A percentile compares a stretch with the other conserved stretches of the same genome.
phyloP scores from a whole-genome alignment of 768 basidiomycete species.

The Leccinum rimulosum region DNA sequence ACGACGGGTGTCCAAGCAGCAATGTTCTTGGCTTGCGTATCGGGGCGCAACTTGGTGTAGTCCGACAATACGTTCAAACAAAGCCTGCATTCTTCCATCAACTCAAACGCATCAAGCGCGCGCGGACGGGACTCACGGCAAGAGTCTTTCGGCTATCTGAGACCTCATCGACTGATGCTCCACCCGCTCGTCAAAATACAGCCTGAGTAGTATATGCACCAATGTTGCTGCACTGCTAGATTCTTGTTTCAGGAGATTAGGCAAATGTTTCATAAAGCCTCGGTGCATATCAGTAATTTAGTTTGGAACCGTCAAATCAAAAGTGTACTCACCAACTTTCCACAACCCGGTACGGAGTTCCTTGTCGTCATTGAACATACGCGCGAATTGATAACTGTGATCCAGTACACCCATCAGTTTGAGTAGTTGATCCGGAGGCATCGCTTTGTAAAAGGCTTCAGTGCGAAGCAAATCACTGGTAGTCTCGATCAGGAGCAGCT shows the following conservation, averaged over 20 bases:
- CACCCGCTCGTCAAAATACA: constrained; percentile 90
- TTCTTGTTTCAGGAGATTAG: constrained; percentile 96
- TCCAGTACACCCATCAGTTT: constrained; percentile 94
- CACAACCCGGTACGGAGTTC: constrained; percentile 94
- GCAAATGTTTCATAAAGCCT: constrained; percentile 99
- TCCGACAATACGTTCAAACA: constrained; percentile 86
- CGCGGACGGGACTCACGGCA: constrained; percentile 50
- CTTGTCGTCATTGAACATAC: constrained; percentile 97
- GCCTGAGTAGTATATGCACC: constrained; percentile 85
- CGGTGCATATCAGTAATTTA: constrained; percentile 2
- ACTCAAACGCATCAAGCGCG: background rate
- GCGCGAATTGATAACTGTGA: constrained; percentile 96
- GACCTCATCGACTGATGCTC: constrained; percentile 84
- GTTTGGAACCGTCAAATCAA: background rate
- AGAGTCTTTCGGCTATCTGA: constrained; percentile 70
- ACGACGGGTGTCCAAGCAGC: constrained; percentile 98
- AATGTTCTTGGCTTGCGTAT: constrained; percentile 94
- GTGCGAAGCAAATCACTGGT: constrained; percentile 95
- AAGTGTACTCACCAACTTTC: constrained; percentile 88
- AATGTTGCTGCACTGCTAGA: constrained; percentile 95
- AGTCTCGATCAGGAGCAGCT: constrained; percentile 93
- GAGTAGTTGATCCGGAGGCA: constrained; percentile 91
- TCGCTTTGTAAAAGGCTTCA: constrained; percentile 85
- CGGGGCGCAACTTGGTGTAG: constrained; percentile 84
- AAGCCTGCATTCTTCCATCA: constrained; percentile 49